Evolutionary conservation across 2,329 filamentous ascomycete species (phyloP), one percentile per base, ranked within the genome.

Genomic region (Cercospora beticola): DNA sequence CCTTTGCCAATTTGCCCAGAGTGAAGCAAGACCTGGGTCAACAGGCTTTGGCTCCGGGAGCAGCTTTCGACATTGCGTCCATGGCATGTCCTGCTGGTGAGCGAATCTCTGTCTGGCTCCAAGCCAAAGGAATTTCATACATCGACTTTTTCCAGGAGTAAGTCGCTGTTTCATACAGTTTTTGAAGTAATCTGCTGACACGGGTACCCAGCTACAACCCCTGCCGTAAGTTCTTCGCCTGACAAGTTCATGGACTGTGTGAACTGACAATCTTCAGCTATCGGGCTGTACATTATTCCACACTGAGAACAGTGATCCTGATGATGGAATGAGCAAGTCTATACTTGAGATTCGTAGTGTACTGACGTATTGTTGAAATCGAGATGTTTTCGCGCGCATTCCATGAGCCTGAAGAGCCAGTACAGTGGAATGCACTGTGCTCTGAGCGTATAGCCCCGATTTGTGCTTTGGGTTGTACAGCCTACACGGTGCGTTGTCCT

Each of bases 1-100:
- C 85, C 1, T 90, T 80, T 75, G 82, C 81, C 71, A 88, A 60
- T 10, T 26, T 64, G 18, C 70, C 71, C 16, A 66, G 67, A 40
- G 54, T 63, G 16, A 43, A 59, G 23, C 21, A 63, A n/a, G 66
- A 72, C 40, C 64, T 68, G 12, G 71, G 67, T 33, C 58, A 12
- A 12, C 67, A 69, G 36, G 54, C 46, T 6, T 43, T 73, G 40
- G 43, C 66, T 21, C 69, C 70, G 4, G 71, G 72, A n/a, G 68
- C 65, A 30, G 68, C 59, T 6, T 69, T 68, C 33, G 62, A 69
- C 40, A 69, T 74, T 61, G 67, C 67, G 33, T 67, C 67, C 9
- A 63, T 69, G 6, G 46, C 23, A 31, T 74, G 72, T 56, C 70
- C 72, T 31, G 71, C 70, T 33, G 68, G 70, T 7, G 60, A 69